phyloP scores from a whole-genome alignment of 257 asterid genomes.

The Fraxinus americana region DNA sequence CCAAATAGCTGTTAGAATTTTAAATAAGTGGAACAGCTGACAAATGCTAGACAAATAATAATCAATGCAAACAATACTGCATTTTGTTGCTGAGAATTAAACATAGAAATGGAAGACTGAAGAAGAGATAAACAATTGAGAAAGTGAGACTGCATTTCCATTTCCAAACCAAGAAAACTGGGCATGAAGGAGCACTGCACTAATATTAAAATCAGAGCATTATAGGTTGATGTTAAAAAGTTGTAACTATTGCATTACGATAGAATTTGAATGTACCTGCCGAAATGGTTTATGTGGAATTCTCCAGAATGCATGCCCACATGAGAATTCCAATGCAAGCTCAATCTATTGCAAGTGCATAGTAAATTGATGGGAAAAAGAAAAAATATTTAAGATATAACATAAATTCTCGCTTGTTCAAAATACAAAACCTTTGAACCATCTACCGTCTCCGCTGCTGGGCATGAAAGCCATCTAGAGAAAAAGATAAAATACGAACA shows the following conservation, averaged over 20 bases:
- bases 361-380: background rate
- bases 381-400: conserved; percentile 7
- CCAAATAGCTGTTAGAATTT: conserved; percentile 35
- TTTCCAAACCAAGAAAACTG: conserved; percentile 7
- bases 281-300: conserved; percentile 92
- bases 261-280: conserved; percentile 55
- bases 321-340: conserved; percentile 18
- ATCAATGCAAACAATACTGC: background rate
- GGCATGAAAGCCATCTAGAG: conserved; percentile 86
- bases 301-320: conserved; percentile 89
- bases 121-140: conserved; percentile 10
- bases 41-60: background rate
- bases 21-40: conserved; percentile 22
- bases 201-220: conserved; percentile 1
- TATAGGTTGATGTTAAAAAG: background rate
- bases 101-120: conserved; percentile 4
- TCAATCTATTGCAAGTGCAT: conserved; percentile 9
- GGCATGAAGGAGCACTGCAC: background rate
- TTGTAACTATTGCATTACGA: background rate
- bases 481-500: conserved; percentile 17
- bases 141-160: background rate
- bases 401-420: conserved; percentile 64
- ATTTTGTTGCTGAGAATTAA: conserved; percentile 18
- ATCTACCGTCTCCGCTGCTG: conserved; percentile 96
- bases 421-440: conserved; percentile 92